phyloP scores from a whole-genome alignment of 176 grass and related monocot genomes.

The Microstegium vimineum region DNA sequence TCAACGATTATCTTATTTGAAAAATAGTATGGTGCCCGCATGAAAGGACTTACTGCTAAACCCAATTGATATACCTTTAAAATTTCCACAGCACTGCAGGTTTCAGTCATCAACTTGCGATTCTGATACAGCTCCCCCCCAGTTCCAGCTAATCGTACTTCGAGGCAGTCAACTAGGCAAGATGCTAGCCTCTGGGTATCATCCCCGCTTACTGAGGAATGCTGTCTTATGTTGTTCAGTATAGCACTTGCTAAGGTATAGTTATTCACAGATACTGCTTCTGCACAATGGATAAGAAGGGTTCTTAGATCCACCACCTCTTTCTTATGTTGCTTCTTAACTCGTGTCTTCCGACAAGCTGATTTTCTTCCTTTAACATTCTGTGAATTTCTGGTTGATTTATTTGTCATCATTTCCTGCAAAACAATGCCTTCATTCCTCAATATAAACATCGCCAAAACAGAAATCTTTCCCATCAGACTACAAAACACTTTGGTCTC shows the following conservation, averaged over 20 bases:
- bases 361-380: background rate
- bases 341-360: background rate
- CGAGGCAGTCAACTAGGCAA: conserved; percentile 51
- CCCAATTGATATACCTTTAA: conserved; percentile 34
- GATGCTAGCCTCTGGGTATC: conserved; percentile 54
- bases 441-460: too few relatives aligned
- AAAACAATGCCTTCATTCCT: background rate
- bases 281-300: conserved; percentile 57
- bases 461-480: too few relatives aligned
- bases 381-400: background rate
- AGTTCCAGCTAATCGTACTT: conserved; percentile 49
- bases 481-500: too few relatives aligned
- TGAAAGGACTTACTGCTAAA: conserved; percentile 33
- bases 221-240: conserved; percentile 39
- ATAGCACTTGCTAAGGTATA: conserved; percentile 28
- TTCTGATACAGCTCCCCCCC: conserved; percentile 48
- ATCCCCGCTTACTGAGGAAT: conserved; percentile 41
- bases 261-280: conserved; percentile 49
- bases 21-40: conserved; percentile 40
- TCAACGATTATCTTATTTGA: conserved; percentile 54
- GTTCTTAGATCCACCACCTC: conserved; percentile 49
- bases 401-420: background rate
- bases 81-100: background rate
- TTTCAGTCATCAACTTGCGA: conserved; percentile 14
- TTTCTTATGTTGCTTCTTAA: conserved; percentile 28